Conservation (phyloP, 139 green algal species). For the Chlorella sp. region DNA sequence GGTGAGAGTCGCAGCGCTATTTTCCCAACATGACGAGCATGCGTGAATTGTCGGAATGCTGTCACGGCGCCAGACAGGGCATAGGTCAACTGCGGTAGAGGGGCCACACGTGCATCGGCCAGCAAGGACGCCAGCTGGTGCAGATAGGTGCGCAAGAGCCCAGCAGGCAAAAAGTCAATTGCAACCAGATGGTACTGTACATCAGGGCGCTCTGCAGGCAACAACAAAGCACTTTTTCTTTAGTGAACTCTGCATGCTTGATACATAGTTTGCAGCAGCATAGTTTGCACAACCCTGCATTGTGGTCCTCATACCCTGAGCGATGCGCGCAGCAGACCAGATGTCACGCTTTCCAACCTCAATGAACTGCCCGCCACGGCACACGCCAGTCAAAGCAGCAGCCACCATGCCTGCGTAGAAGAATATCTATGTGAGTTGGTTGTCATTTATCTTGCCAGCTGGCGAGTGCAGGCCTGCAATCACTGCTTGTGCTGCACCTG, state of each 20-base stretch:
- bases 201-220: constrained; percentile 6
- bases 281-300: too few relatives aligned
- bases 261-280: too few relatives aligned
- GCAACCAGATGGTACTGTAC: constrained; percentile 1
- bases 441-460: too few relatives aligned
- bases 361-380: constrained; percentile 60
- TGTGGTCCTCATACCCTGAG: neutral
- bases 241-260: too few relatives aligned
- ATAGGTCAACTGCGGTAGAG: constrained; percentile 53
- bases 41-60: constrained; percentile 80
- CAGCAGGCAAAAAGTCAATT: constrained; percentile 67
- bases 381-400: constrained; percentile 64
- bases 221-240: too few relatives aligned
- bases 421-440: neutral
- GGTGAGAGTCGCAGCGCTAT: constrained; percentile 61
- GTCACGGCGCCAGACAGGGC: constrained; percentile 43
- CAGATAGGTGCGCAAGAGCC: constrained; percentile 48
- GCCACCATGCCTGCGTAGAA: constrained; percentile 51
- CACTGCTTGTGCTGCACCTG: neutral
- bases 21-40: constrained; percentile 84
- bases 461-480: too few relatives aligned
- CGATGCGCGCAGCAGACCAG: constrained; percentile 61
- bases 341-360: constrained; percentile 93
- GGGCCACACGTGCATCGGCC: constrained; percentile 45
- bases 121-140: constrained; percentile 39